Evolutionary conservation across 305 asterid genomes (phyloP).

Genomic region (Ilex paraguariensis): DNA sequence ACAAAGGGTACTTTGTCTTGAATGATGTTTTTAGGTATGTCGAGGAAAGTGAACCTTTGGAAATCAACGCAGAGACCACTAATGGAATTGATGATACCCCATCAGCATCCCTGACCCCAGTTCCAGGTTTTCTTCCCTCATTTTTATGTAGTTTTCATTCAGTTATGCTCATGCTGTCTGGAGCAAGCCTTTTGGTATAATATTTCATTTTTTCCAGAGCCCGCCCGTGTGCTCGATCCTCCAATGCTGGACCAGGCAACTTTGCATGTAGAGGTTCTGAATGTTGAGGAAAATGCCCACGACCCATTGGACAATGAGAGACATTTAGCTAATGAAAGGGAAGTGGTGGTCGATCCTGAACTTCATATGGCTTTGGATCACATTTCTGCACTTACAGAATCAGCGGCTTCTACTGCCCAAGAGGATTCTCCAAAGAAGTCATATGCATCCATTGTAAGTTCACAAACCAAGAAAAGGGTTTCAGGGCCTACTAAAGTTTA

Average conservation of each 20-base stretch:
- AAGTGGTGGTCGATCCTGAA: conserved; percentile 38
- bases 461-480: conserved; percentile 35
- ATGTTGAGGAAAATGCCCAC: conserved; percentile 34
- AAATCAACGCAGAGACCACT: conserved; percentile 15
- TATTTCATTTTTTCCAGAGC: conserved; percentile 44
- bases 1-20: conserved; percentile 52
- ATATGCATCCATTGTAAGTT: conserved; percentile 85
- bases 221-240: conserved; percentile 44
- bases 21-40: conserved; percentile 69
- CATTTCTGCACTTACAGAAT: conserved; percentile 24
- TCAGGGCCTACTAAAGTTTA: conserved; percentile 46
- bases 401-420: conserved; percentile 38
- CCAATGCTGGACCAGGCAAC: conserved; percentile 35
- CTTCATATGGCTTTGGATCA: conserved; percentile 38
- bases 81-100: conserved; percentile 35
- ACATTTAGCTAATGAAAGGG: conserved; percentile 35
- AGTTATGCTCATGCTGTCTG: background rate
- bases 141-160: conserved; percentile 1
- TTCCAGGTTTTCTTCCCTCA: conserved; percentile 43
- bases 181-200: background rate
- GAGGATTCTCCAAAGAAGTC: conserved; percentile 79
- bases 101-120: conserved; percentile 27
- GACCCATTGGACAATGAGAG: conserved; percentile 46
- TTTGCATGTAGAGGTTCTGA: conserved; percentile 28
- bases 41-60: conserved; percentile 40